phyloP scores from a whole-genome alignment of 2,329 filamentous ascomycete species.

The Aspergillus oerlinghausenensis region DNA sequence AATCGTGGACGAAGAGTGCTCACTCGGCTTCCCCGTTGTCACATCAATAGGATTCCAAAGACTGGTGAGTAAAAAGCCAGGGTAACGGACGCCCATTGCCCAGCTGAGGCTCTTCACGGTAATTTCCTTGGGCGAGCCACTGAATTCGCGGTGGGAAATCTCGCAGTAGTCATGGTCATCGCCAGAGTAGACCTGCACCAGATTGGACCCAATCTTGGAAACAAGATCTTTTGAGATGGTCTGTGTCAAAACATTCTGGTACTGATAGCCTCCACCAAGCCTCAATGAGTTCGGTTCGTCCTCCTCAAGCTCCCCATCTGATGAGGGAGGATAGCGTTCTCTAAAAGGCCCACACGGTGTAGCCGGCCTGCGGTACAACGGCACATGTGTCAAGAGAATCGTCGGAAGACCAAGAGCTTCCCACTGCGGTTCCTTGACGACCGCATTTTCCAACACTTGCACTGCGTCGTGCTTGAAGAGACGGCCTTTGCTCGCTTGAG shows the following conservation, averaged over 20 bases:
- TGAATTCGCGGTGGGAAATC: constrained; percentile 68
- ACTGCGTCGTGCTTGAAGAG: constrained; percentile 58
- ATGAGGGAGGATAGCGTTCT: constrained; percentile 73
- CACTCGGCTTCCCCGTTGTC: constrained; percentile 29
- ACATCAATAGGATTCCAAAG: constrained; percentile 85
- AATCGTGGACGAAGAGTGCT: constrained; percentile 51
- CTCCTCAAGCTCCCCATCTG: constrained; percentile 51
- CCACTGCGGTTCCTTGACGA: constrained; percentile 17
- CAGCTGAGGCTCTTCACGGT: constrained; percentile 94
- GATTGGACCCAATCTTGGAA: constrained; percentile 67
- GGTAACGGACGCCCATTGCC: constrained; percentile 89
- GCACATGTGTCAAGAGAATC: constrained; percentile 85
- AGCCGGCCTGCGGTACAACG: constrained; percentile 73
- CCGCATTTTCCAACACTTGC: constrained; percentile 48
- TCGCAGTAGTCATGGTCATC: constrained; percentile 99
- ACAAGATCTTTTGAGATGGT: constrained; percentile 72
- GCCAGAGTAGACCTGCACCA: constrained; percentile 84
- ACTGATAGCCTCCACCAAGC: constrained; percentile 80
- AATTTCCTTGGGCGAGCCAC: constrained; percentile 66
- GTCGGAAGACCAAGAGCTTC: constrained; percentile 66
- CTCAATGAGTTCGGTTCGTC: constrained; percentile 75
- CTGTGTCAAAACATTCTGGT: constrained; percentile 85
- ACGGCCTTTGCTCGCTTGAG: constrained; percentile 42
- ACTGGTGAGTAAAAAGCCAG: constrained; percentile 82
- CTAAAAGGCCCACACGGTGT: constrained; percentile 84